phyloP scores from a whole-genome alignment of 2,329 filamentous ascomycete genomes.

The Drechslerella stenobrocha region DNA sequence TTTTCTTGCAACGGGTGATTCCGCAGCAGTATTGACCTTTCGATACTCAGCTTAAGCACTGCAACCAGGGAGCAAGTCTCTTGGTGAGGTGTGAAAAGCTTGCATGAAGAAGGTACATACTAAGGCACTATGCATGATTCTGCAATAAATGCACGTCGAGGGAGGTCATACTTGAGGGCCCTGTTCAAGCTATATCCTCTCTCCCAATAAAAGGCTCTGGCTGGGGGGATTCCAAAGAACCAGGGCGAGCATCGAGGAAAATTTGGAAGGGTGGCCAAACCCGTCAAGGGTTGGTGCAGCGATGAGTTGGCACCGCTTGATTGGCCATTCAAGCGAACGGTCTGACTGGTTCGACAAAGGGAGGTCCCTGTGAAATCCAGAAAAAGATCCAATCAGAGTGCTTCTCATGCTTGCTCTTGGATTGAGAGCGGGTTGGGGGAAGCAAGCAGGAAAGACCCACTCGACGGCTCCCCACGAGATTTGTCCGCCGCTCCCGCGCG shows the following conservation, averaged over 20 bases:
- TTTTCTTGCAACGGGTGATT: slow-evolving; percentile 27
- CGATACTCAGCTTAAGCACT: slow-evolving; percentile 21
- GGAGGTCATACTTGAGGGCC: slow-evolving; percentile 12
- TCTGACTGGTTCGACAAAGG: slow-evolving; percentile 27
- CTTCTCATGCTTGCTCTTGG: slow-evolving; percentile 32
- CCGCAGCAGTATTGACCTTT: slow-evolving; percentile 28
- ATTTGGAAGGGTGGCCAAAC: slow-evolving; percentile 41
- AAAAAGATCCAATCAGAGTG: slow-evolving; percentile 43
- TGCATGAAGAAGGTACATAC: slow-evolving; percentile 46
- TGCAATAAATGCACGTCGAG: slow-evolving; percentile 45
- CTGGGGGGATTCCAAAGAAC: slow-evolving; percentile 29
- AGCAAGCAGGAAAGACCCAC: slow-evolving; percentile 32
- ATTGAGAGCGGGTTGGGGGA: slow-evolving; percentile 16
- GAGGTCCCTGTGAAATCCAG: slow-evolving; percentile 22
- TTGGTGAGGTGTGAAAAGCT: slow-evolving; percentile 46
- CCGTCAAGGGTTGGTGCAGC: slow-evolving; percentile 47
- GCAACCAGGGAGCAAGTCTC: slow-evolving; percentile 25
- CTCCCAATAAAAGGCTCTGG: slow-evolving; percentile 25
- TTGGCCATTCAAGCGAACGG: slow-evolving; percentile 47
- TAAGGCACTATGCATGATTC: slow-evolving; percentile 43
- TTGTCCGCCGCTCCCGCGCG: slow-evolving; percentile 42
- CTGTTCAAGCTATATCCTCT: slow-evolving; percentile 23
- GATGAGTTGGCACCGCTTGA: slow-evolving; percentile 49
- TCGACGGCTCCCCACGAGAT: slow-evolving; percentile 47
- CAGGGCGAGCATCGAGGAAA: slow-evolving; percentile 30